phyloP scores from a whole-genome alignment of 164 flowering plant species.

The Piper longum region DNA sequence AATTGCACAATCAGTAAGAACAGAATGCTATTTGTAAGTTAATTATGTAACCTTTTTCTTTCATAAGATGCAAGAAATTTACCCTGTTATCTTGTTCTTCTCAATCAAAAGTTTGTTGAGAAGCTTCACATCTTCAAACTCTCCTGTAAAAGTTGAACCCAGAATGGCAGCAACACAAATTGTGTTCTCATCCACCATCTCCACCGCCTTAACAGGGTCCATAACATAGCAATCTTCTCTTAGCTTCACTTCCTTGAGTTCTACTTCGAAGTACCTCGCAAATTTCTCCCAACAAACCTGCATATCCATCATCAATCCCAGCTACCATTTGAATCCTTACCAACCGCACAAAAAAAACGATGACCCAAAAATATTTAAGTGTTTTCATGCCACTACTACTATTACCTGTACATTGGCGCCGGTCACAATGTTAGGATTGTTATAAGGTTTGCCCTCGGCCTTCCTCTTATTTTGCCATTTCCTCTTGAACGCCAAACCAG shows the following conservation, averaged over 20 bases:
- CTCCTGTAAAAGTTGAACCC: slow-evolving; percentile 38
- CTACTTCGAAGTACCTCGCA: slow-evolving; percentile 33
- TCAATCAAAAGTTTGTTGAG: slow-evolving; percentile 23
- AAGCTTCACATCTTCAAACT: slow-evolving; percentile 35
- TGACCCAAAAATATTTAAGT: background rate
- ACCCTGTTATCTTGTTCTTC: slow-evolving; percentile 35
- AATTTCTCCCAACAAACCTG: slow-evolving; percentile 43
- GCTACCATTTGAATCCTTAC: background rate
- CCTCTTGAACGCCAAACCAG: slow-evolving; percentile 36
- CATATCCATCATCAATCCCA: background rate
- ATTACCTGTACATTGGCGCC: slow-evolving; percentile 30
- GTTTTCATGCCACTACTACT: background rate
- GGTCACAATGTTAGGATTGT: slow-evolving; percentile 37
- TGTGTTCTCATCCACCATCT: slow-evolving; percentile 38
- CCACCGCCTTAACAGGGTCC: slow-evolving; percentile 35
- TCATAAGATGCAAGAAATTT: background rate
- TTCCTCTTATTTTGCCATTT: slow-evolving; percentile 31
- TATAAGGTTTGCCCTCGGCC: slow-evolving; percentile 21
- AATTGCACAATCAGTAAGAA: background rate
- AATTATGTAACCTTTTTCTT: background rate
- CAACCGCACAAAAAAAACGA: too few relatives aligned
- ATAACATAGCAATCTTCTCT: slow-evolving; percentile 29
- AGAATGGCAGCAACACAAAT: slow-evolving; percentile 35
- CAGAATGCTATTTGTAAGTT: background rate
- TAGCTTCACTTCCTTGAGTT: slow-evolving; percentile 29